These are phyloP conservation scores for Leccinum boreale DNA, from an alignment of 768 basidiomycete genomes.

Conservation along the genomic window DNA sequence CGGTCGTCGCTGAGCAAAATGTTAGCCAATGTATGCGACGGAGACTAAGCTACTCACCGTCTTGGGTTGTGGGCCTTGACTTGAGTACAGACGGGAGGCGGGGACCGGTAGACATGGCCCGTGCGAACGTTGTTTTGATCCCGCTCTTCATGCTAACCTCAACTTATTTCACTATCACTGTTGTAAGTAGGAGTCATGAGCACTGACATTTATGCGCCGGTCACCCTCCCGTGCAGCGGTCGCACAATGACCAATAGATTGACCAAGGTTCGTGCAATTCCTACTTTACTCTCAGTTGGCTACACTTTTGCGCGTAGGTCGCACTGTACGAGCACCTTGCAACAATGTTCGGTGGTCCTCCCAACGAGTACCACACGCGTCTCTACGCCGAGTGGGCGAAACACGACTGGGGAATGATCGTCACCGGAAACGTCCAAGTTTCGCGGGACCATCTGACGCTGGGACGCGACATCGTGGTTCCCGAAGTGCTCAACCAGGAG, in stretches of 20 bases:
- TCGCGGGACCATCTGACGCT: conserved; percentile 58
- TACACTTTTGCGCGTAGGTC: conserved; percentile 46
- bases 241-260: conserved; percentile 44
- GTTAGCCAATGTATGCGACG: not conserved
- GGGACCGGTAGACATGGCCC: conserved; percentile 21
- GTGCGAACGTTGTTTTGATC: not conserved
- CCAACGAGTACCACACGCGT: conserved; percentile 57
- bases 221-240: conserved; percentile 33
- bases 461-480: conserved; percentile 70
- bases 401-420: conserved; percentile 81
- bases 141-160: not conserved
- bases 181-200: conserved; percentile 12
- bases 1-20: conserved; percentile 43
- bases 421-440: conserved; percentile 85
- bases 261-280: conserved; percentile 42
- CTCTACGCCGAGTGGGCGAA: conserved; percentile 76
- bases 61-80: conserved; percentile 31
- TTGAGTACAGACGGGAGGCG: conserved; percentile 34
- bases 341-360: conserved; percentile 61
- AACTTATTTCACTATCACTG: not conserved
- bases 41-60: conserved; percentile 18
- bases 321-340: conserved; percentile 88
- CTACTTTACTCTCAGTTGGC: not conserved
- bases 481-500: conserved; percentile 39
- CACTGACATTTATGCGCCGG: conserved; percentile 20